phyloP scores from a whole-genome alignment of 257 asterid species.

The Solanum appendiculatum region DNA sequence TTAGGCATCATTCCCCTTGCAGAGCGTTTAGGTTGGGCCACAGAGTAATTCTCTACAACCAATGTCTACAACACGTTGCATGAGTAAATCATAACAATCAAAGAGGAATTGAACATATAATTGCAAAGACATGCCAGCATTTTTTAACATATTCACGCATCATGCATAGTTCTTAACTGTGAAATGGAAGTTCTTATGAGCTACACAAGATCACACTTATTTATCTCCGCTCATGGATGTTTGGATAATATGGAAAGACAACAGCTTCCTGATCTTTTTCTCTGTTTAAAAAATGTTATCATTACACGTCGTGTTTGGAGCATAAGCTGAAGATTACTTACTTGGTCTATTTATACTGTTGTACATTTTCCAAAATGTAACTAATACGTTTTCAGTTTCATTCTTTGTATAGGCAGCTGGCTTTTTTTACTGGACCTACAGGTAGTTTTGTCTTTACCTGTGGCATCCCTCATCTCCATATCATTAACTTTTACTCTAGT shows the following conservation, averaged over 20 bases:
- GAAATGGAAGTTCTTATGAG: neutral
- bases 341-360: neutral
- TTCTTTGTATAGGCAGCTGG: neutral
- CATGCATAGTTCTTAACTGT: neutral
- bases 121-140: neutral
- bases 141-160: neutral
- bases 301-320: neutral
- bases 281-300: neutral
- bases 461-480: neutral
- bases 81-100: neutral
- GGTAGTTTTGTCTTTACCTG: constrained; percentile 20
- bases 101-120: neutral
- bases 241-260: neutral
- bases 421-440: constrained; percentile 42
- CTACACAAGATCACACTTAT: neutral
- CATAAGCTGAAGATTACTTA: neutral
- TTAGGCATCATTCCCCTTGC: constrained; percentile 69
- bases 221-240: neutral
- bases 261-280: neutral
- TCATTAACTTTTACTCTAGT: neutral
- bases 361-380: neutral
- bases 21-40: constrained; percentile 80
- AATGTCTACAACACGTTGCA: neutral
- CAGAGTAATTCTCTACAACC: constrained; percentile 49
- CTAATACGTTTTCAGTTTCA: neutral